Conservation (phyloP, 768 basidiomycete genomes). For the Rhodotorula kratochvilovae region DNA sequence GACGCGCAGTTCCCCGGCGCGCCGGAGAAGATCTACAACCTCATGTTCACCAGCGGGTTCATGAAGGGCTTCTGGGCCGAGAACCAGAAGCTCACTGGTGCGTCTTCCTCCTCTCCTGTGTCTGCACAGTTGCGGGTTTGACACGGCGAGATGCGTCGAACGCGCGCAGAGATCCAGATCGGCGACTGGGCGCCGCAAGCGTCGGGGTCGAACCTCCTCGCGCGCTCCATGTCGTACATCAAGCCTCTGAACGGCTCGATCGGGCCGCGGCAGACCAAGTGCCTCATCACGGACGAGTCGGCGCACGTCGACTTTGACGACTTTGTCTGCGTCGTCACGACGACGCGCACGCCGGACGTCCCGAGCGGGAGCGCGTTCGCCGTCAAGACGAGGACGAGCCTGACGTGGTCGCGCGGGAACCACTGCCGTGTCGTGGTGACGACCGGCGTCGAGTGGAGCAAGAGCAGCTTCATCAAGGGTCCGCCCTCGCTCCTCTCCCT, state of each 20-base stretch:
- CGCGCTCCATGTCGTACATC: conserved; percentile 91
- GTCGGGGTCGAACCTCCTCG: conserved; percentile 63
- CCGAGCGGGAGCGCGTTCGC: conserved; percentile 88
- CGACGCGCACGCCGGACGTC: conserved; percentile 87
- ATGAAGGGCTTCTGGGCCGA: conserved; percentile 79
- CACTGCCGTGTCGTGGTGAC: conserved; percentile 77
- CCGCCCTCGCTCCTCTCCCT: conserved; percentile 29
- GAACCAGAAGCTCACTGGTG: conserved; percentile 84
- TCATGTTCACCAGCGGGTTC: conserved; percentile 82
- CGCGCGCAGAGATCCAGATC: conserved; percentile 74
- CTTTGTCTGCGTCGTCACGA: conserved; percentile 75
- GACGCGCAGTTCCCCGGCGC: conserved; percentile 78
- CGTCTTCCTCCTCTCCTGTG: conserved; percentile 43
- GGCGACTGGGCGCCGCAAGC: conserved; percentile 81
- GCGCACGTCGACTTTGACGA: conserved; percentile 75
- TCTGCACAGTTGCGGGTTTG: neutral
- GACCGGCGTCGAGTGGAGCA: conserved; percentile 91
- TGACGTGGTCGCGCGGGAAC: conserved; percentile 83
- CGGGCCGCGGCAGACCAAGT: conserved; percentile 92
- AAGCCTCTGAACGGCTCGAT: conserved; percentile 82
- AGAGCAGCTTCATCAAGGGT: conserved; percentile 95
- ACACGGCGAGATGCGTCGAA: too few relatives aligned
- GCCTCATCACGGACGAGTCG: conserved; percentile 85
- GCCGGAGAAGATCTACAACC: conserved; percentile 89
- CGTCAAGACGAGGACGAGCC: conserved; percentile 89